phyloP scores from a whole-genome alignment of 768 basidiomycete genomes.

The Boletus huronensis region DNA sequence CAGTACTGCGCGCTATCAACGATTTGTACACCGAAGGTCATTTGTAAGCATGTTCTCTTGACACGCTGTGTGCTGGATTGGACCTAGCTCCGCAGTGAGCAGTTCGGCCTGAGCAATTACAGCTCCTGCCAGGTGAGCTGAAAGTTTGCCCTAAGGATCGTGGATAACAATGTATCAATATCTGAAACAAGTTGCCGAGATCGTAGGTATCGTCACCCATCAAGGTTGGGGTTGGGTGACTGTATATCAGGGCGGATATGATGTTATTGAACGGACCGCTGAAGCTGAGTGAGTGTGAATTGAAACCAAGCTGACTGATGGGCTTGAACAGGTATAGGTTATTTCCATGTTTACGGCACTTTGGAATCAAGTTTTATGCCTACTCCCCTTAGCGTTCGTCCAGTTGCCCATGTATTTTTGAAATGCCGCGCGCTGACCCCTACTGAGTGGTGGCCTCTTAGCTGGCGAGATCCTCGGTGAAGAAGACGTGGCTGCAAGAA shows the following conservation, averaged over 20 bases:
- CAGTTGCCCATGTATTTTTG: not conserved
- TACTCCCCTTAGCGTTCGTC: conserved; percentile 15
- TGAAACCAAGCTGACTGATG: not conserved
- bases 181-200: conserved; percentile 39
- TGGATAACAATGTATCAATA: not conserved
- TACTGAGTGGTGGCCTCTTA: conserved; percentile 12
- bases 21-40: conserved; percentile 49
- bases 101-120: conserved; percentile 18
- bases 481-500: conserved; percentile 7
- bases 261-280: conserved; percentile 39
- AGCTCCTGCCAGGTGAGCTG: conserved; percentile 34
- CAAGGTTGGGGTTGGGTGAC: conserved; percentile 48
- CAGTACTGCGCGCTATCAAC: conserved; percentile 38
- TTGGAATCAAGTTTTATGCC: conserved; percentile 39
- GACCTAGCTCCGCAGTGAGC: not conserved
- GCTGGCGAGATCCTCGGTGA: conserved; percentile 11
- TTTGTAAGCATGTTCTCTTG: conserved; percentile 35
- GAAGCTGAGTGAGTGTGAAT: conserved; percentile 32
- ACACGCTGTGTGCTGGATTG: not conserved
- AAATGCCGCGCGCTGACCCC: not conserved
- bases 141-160: not conserved
- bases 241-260: conserved; percentile 49
- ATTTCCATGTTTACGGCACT: conserved; percentile 42
- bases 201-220: conserved; percentile 39
- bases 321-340: conserved; percentile 18